Conservation (phyloP, 176 grass and related monocot genomes). For the Carex cristatella region DNA sequence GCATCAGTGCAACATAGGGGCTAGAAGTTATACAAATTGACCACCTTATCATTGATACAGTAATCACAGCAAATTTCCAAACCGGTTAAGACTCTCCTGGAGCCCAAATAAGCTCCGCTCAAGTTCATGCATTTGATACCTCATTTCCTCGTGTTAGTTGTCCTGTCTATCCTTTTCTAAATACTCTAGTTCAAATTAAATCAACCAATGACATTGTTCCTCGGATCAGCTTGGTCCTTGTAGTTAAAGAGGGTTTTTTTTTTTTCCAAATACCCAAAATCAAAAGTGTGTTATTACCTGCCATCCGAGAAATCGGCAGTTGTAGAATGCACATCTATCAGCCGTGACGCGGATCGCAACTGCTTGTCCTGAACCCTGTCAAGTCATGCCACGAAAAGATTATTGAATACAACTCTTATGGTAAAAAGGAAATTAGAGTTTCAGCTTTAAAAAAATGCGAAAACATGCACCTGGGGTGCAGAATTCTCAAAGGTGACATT, state of each 20-base stretch:
- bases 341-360: constrained; percentile 80
- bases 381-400: constrained; percentile 10
- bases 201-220: not conserved
- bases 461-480: constrained; percentile 60
- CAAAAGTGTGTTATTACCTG: constrained; percentile 32
- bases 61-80: not conserved
- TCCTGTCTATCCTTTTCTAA: not conserved
- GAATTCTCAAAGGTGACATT: constrained; percentile 95
- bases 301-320: constrained; percentile 94
- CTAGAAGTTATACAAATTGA: not conserved
- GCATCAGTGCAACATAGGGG: not conserved
- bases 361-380: constrained; percentile 85
- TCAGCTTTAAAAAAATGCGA: not conserved
- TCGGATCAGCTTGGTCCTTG: not conserved
- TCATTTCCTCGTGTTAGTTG: not conserved
- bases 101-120: not conserved
- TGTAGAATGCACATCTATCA: constrained; percentile 88
- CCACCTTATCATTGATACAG: not conserved
- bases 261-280: constrained; percentile 5
- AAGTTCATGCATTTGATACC: not conserved
- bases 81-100: not conserved
- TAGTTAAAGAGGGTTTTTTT: not conserved
- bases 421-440: not conserved
- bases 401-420: constrained; percentile 9
- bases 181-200: not conserved